These are phyloP conservation scores for Claviceps monticola DNA, from an alignment of 2,329 filamentous ascomycete species.

Conservation along the genomic window DNA sequence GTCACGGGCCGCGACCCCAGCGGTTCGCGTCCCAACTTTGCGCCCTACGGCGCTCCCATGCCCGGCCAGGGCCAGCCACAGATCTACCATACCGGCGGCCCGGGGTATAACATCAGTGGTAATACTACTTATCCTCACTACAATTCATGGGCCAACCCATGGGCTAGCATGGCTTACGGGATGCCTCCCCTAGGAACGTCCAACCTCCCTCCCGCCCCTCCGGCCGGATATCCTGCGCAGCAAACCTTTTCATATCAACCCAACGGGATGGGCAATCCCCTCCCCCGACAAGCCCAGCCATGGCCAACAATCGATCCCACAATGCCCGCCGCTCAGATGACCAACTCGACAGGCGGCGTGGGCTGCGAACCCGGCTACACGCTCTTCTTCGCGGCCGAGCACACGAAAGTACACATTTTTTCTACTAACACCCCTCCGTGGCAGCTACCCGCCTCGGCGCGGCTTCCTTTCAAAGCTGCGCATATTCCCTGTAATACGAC, in stretches of 20 bases:
- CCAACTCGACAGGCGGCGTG: constrained; percentile 41
- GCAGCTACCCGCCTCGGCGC: constrained; percentile 29
- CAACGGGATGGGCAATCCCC: constrained; percentile 21
- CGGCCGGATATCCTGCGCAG: constrained; percentile 14
- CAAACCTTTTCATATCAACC: constrained; percentile 22
- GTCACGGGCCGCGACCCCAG: constrained; percentile 23
- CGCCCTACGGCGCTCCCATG: constrained; percentile 20
- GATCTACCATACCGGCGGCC: constrained; percentile 23
- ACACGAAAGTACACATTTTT: constrained; percentile 47
- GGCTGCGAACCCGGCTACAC: constrained; percentile 50
- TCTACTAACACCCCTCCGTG: constrained; percentile 37
- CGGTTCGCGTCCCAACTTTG: constrained; percentile 17
- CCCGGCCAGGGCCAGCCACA: constrained; percentile 24
- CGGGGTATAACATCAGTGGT: constrained; percentile 18
- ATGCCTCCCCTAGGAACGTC: constrained; percentile 9
- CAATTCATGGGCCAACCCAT: constrained; percentile 11
- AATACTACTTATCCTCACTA: constrained; percentile 9
- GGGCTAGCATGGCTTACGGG: constrained; percentile 15
- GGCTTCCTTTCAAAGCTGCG: constrained; percentile 32
- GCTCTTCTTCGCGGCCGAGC: constrained; percentile 44
- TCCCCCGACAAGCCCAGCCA: constrained; percentile 26
- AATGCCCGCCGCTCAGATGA: constrained; percentile 39
- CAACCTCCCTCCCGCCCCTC: constrained; percentile 3
- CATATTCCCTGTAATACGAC: constrained; percentile 40
- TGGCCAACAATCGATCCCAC: constrained; percentile 28